These are phyloP conservation scores for Delonix regia DNA, from an alignment of 306 rosid genomes.

Conservation along the genomic window DNA sequence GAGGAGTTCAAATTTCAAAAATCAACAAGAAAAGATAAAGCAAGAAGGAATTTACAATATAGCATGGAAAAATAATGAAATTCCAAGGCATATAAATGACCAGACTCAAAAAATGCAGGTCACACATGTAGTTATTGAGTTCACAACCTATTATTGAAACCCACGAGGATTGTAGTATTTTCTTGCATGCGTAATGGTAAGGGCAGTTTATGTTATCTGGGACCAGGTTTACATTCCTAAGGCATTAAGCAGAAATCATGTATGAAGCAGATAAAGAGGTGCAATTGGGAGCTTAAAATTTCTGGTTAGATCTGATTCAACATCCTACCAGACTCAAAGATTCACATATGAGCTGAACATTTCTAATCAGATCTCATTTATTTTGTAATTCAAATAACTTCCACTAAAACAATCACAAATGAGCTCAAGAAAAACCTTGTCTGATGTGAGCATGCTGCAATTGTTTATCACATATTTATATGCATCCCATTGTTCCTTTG, in stretches of 20 bases:
- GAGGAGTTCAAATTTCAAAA: slow-evolving; percentile 40
- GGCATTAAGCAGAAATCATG: slow-evolving; percentile 13
- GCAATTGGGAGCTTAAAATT: not conserved
- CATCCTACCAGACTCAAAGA: too few species aligned
- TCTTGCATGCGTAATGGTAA: not conserved
- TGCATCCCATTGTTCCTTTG: slow-evolving; percentile 84
- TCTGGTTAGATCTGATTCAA: not conserved
- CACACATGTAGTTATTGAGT: slow-evolving; percentile 16
- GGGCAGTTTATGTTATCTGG: slow-evolving; percentile 1
- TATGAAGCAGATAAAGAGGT: slow-evolving; percentile 17
- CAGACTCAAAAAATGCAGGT: slow-evolving; percentile 29
- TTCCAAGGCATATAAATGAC: slow-evolving; percentile 2
- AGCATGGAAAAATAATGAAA: slow-evolving; percentile 11
- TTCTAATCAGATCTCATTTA: not conserved
- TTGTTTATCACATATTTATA: slow-evolving; percentile 61
- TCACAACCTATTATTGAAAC: slow-evolving; percentile 33
- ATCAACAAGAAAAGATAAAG: slow-evolving; percentile 29
- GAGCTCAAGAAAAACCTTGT: slow-evolving; percentile 60
- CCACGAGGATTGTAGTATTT: slow-evolving; percentile 16
- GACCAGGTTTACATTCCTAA: not conserved
- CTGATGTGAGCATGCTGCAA: slow-evolving; percentile 73
- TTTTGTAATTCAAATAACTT: slow-evolving; percentile 10
- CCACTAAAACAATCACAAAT: slow-evolving; percentile 27
- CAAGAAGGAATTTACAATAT: not conserved
- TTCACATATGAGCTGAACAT: too few species aligned